Conservation (phyloP, 176 grass and related monocot genomes). For the Dendrocalamus sinicus region DNA sequence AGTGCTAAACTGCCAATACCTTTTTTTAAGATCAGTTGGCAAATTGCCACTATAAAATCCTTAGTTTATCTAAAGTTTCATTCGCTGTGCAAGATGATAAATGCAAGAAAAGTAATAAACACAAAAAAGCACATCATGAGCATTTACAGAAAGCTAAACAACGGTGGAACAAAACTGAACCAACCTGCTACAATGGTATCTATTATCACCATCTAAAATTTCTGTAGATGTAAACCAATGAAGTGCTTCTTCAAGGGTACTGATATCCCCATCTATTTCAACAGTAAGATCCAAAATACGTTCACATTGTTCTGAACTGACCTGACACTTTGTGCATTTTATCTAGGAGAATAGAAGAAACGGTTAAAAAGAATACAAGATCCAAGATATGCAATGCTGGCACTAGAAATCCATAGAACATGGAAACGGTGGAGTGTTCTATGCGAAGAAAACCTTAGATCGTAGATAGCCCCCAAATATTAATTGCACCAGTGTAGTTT, state of each 20-base stretch:
- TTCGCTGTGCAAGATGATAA: neutral
- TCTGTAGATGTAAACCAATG: constrained; percentile 82
- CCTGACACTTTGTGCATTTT: constrained; percentile 76
- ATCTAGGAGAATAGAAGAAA: constrained; percentile 63
- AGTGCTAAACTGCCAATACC: constrained; percentile 9
- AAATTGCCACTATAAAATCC: constrained; percentile 11
- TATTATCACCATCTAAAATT: constrained; percentile 88
- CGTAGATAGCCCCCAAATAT: constrained; percentile 89
- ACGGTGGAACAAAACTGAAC: constrained; percentile 25
- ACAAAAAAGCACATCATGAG: neutral
- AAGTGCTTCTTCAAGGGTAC: constrained; percentile 85
- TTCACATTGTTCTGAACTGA: constrained; percentile 73
- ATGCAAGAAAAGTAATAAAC: constrained; percentile 5
- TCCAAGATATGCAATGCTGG: constrained; percentile 20
- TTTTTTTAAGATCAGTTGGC: constrained; percentile 33
- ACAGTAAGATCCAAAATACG: constrained; percentile 93
- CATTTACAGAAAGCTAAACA: constrained; percentile 10
- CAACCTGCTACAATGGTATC: constrained; percentile 82
- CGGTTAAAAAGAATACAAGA: constrained; percentile 10
- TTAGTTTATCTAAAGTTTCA: constrained; percentile 17
- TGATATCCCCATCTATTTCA: constrained; percentile 81
- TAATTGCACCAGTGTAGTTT: constrained; percentile 81
- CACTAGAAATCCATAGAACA: constrained; percentile 24
- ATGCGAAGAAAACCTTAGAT: constrained; percentile 70
- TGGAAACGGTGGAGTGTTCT: neutral